Evolutionary conservation across 208 protist species (phyloP).

Genomic region (Leishmania tropica): DNA sequence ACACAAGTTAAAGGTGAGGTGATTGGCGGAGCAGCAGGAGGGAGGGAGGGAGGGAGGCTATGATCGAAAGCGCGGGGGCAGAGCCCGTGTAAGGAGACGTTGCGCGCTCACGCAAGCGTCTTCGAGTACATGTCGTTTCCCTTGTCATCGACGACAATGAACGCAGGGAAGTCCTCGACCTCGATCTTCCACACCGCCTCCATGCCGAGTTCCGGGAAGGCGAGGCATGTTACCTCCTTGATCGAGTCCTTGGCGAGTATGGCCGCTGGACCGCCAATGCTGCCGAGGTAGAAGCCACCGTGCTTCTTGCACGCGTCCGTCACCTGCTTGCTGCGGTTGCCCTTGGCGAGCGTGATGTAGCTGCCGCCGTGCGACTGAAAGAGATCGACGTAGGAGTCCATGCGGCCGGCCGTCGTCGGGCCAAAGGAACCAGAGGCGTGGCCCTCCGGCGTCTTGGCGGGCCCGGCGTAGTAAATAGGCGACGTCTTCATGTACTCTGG

Average conservation of each 20-base stretch:
- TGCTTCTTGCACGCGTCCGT: constrained; percentile 96
- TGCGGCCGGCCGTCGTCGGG: constrained; percentile 97
- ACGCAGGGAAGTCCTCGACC: constrained; percentile 97
- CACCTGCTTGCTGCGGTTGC: constrained; percentile 94
- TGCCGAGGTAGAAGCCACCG: constrained; percentile 98
- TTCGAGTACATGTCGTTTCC: constrained; percentile 97
- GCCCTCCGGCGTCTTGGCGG: constrained; percentile 96
- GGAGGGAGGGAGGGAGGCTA: neutral
- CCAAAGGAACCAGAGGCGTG: constrained; percentile 95
- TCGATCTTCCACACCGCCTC: constrained; percentile 95
- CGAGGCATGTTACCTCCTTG: constrained; percentile 93
- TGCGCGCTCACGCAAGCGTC: constrained; percentile 37
- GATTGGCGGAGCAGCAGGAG: neutral
- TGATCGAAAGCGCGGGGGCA: no score
- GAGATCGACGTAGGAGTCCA: constrained; percentile 96
- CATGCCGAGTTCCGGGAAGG: constrained; percentile 93
- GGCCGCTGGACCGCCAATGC: constrained; percentile 96
- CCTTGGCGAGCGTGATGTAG: constrained; percentile 96
- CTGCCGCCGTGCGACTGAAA: constrained; percentile 94
- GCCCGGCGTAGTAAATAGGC: constrained; percentile 97
- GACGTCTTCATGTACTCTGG: constrained; percentile 95
- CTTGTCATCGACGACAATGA: constrained; percentile 98
- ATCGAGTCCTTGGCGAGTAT: constrained; percentile 94
- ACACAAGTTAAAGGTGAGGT: no score
- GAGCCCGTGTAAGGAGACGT: neutral